Evolutionary conservation across 768 basidiomycete genomes (phyloP), one percentile per base, ranked within the genome.

Genomic region (Chalciporus pseudorubinellus): DNA sequence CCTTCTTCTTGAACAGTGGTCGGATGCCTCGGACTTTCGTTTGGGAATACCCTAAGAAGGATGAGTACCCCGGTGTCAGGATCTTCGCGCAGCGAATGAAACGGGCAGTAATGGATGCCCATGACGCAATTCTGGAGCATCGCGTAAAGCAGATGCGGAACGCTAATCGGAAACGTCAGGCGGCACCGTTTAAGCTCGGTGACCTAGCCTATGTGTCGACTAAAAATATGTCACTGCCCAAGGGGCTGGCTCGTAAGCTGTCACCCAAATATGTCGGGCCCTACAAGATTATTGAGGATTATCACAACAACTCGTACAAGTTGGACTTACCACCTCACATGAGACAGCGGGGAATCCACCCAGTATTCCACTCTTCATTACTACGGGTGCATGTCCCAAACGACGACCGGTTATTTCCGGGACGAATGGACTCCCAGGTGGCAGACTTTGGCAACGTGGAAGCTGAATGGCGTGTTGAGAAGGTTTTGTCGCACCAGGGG

Each of bases 291-390:
- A n/a, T n/a, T n/a, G n/a, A n/a, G n/a, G n/a, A n/a, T n/a, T n/a
- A n/a, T n/a, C n/a, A 44, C 0, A 59, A 66, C 14, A 59, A 55
- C 0, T 55, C 57, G 0, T 72, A 55, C 39, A n/a, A 38, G 1
- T 3, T 73, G 1, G 65, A 71, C 4, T 39, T 74, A 22, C 68
- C 71, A 0, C 2, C 36, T 1, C 57, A 60, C 0, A 22, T 75
- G 28, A 59, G 50, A 10, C 59, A n/a, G n/a, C n/a, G n/a, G n/a
- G n/a, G n/a, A n/a, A n/a, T n/a, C n/a, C n/a, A n/a, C n/a, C n/a
- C n/a, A 0, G 55, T 56, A 0, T 74, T 75, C 39, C 74, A 75
- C 38, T 55, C 67, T 0, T 68, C 61, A 0, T 44, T 71, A 1
- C 53, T 75, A 0, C 26, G 63, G 1, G 39, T 58, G 0, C 62